Evolutionary conservation across 2,329 filamentous ascomycete species (phyloP).

Genomic region (Cyclaneusma minus): DNA sequence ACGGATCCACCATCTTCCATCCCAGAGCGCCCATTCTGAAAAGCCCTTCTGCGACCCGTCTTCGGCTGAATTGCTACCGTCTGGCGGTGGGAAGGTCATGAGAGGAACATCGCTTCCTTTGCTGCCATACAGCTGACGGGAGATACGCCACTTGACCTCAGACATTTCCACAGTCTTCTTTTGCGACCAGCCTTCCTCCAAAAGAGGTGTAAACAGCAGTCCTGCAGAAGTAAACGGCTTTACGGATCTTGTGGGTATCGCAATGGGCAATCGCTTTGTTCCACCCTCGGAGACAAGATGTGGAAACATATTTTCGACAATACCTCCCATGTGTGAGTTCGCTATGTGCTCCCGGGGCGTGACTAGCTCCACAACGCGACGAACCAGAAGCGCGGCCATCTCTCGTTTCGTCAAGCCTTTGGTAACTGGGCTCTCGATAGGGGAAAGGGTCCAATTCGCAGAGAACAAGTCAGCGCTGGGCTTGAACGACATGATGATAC

Average conservation of each 20-base stretch:
- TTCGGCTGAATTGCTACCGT: constrained; percentile 25
- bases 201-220: constrained; percentile 9
- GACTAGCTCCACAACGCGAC: constrained; percentile 30
- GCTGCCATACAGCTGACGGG: constrained; percentile 9
- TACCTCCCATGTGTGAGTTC: constrained; percentile 24
- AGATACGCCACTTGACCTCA: constrained; percentile 10
- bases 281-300: constrained; percentile 5
- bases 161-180: too few species aligned
- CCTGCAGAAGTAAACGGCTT: constrained; percentile 9
- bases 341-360: constrained; percentile 28
- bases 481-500: constrained; percentile 20
- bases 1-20: constrained; percentile 47
- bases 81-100: constrained; percentile 16
- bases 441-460: constrained; percentile 3
- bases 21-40: constrained; percentile 24
- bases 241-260: not conserved
- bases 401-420: too few species aligned
- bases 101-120: not conserved
- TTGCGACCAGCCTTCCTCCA: too few species aligned
- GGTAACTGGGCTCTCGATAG: too few species aligned
- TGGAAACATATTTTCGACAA: constrained; percentile 25
- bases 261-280: too few species aligned
- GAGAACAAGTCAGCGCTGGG: constrained; percentile 11
- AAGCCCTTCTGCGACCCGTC: constrained; percentile 5
- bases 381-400: constrained; percentile 27